These are phyloP conservation scores for Solidago caesia DNA, from an alignment of 129 eudicot species.

Conservation along the genomic window DNA sequence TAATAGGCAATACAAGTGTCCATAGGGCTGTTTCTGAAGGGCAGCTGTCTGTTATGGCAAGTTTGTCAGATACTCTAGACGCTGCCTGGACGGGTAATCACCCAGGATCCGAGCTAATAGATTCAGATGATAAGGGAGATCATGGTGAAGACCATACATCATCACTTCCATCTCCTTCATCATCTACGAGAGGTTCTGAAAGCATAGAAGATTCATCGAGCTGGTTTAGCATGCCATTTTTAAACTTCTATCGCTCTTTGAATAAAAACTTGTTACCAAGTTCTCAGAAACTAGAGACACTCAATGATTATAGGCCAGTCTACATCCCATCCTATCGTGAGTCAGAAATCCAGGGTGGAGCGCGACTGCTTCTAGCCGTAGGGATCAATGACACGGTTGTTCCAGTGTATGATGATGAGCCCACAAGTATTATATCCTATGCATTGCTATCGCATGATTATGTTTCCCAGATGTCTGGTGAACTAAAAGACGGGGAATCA, in stretches of 20 bases:
- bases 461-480: constrained; percentile 62
- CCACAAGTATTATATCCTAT: constrained; percentile 88
- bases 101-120: constrained; percentile 42
- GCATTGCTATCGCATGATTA: constrained; percentile 65
- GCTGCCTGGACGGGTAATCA: constrained; percentile 95
- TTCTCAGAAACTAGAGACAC: constrained; percentile 58
- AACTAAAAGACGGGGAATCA: constrained; percentile 57
- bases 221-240: constrained; percentile 82
- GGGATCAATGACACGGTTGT: constrained; percentile 75
- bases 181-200: constrained; percentile 49
- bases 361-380: constrained; percentile 57
- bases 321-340: constrained; percentile 68
- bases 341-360: constrained; percentile 66
- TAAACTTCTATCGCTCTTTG: constrained; percentile 66
- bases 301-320: constrained; percentile 63
- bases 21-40: constrained; percentile 60
- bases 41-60: constrained; percentile 41
- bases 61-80: constrained; percentile 86
- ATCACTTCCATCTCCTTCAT: constrained; percentile 46
- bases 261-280: constrained; percentile 54
- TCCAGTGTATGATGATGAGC: constrained; percentile 95
- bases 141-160: constrained; percentile 42
- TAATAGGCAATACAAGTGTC: constrained; percentile 30
- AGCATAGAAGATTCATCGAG: constrained; percentile 55
- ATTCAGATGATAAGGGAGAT: constrained; percentile 42